These are phyloP conservation scores for Astrocystis sublimbata DNA, from an alignment of 495 filamentous ascomycete species.

Conservation along the genomic window DNA sequence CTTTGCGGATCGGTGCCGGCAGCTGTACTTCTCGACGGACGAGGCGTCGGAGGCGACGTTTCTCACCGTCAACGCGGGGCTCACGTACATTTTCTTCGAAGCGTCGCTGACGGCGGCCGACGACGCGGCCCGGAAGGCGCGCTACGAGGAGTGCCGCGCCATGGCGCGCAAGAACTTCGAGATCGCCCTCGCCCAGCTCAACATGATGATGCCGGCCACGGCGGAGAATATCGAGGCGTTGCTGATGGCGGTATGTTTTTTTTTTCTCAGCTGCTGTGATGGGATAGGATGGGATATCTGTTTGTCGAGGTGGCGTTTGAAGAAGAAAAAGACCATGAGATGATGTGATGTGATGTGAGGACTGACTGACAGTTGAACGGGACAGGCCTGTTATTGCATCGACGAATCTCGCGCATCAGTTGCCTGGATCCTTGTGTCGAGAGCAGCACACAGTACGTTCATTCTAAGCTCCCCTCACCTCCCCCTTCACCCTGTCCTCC, in stretches of 20 bases:
- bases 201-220: conserved; percentile 58
- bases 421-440: conserved; percentile 61
- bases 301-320: neutral
- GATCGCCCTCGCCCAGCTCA: conserved; percentile 56
- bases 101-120: conserved; percentile 40
- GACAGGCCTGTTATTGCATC: conserved; percentile 53
- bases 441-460: conserved; percentile 46
- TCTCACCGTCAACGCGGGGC: conserved; percentile 56
- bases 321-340: neutral
- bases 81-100: conserved; percentile 61
- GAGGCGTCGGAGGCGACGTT: conserved; percentile 57
- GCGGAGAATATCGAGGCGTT: conserved; percentile 62
- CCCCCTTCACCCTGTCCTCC: neutral
- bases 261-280: neutral
- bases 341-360: too few relatives aligned
- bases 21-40: conserved; percentile 61
- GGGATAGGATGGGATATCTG: neutral
- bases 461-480: neutral
- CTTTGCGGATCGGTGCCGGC: conserved; percentile 59
- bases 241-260: conserved; percentile 54
- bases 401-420: conserved; percentile 65
- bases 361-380: neutral
- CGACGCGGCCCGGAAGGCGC: conserved; percentile 29
- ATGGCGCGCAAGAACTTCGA: conserved; percentile 61
- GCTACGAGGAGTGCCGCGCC: conserved; percentile 42